Base-by-base conservation (phyloP, 371 early-diverging fungal species). In the Mucor lusitanicus region DNA sequence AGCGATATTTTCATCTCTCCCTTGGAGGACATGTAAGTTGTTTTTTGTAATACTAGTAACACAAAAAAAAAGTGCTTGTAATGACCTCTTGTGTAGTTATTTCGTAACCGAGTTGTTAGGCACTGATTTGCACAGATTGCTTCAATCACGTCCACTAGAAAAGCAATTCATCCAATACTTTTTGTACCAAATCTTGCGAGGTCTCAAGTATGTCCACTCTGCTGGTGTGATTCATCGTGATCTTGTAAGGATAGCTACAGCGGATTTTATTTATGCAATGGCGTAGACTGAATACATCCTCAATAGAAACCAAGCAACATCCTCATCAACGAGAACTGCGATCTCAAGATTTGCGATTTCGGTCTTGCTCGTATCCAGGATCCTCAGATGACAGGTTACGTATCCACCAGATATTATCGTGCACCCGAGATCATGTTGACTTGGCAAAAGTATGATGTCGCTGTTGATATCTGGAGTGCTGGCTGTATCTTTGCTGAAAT, bases 401-500 rank as follows among this genome's bases (percentile, higher is more conserved):
- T 98, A 11, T 92, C 97, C 7, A 99, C 99, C 2, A 86, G 99
- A 60, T 99, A 99, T 85, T 99, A 99, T 78, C 92, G 99, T 73
- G 95, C 99, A 17, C 99, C 99, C 32, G 99, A 99, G 73, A 93
- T 99, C 73, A 97, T 99, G 94, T 80, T 99, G 64, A 98, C 98
- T n/a, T 94, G 94, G 94, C 96, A 95, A 77, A 94, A 94, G 71
- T 99, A 99, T 80, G 95, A 94, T 62, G 93, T 94, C 50, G 95
- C 91, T 90, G 95, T 99, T 35, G 99, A 99, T 82, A 95, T 99
- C 73, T 99, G 99, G 99, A 95, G 95, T 80, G 87, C 97, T n/a
- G 99, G 99, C 23, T 99, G 99, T 82, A 99, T 99, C 64, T 92
- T 99, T 72, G 96, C 97, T 35, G 99, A 99, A 83, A 95, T 99